These are phyloP conservation scores for Ceriops decandra DNA, from an alignment of 345 rosid genomes.

Conservation along the genomic window DNA sequence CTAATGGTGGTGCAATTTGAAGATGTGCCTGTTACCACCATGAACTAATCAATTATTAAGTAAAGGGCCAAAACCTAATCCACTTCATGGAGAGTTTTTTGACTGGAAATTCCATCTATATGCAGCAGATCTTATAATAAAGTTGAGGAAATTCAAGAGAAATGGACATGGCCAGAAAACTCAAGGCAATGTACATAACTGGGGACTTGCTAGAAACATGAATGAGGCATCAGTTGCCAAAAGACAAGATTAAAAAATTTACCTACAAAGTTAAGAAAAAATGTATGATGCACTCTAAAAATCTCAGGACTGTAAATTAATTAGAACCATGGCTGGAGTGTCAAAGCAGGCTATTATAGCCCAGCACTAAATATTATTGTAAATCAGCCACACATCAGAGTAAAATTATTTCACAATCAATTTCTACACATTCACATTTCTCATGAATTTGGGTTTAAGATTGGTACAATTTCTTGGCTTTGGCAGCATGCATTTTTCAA, in stretches of 20 bases:
- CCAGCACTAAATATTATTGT: neutral
- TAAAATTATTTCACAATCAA: no score
- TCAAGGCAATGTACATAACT: neutral
- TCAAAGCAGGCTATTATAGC: neutral
- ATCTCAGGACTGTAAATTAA: neutral
- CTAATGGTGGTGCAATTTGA: slow-evolving; percentile 59
- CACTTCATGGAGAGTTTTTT: no score
- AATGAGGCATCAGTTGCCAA: neutral
- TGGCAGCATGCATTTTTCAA: slow-evolving; percentile 1
- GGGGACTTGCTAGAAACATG: neutral
- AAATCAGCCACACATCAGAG: no score
- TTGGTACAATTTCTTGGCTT: no score
- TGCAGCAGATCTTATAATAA: no score
- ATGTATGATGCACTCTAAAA: no score
- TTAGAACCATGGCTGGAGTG: neutral
- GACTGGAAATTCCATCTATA: no score
- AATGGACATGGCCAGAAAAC: no score
- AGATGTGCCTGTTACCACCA: slow-evolving; percentile 60
- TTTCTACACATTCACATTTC: neutral
- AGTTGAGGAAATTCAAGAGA: no score
- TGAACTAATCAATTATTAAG: neutral
- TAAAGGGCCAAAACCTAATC: neutral
- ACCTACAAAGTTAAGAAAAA: no score
- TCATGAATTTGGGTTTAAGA: no score
- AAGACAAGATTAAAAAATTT: neutral